phyloP scores from a whole-genome alignment of 192 early-diverging fungal species.

The Coemansia erecta region DNA sequence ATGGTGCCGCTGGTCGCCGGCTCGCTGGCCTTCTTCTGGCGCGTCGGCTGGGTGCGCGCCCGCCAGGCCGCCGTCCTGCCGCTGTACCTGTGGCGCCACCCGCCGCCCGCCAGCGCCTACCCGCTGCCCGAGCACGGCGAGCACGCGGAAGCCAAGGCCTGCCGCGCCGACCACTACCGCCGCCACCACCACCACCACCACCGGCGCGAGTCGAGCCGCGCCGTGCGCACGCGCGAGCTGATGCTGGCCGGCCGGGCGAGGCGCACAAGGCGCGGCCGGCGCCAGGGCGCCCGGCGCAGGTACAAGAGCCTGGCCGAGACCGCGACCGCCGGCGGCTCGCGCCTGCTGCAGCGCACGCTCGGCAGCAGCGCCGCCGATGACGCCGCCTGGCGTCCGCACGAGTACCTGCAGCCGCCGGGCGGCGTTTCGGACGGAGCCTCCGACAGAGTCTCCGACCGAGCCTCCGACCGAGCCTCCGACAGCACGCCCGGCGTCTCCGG shows the following conservation, averaged over 20 bases:
- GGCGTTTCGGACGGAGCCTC: no score
- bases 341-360: conserved; percentile 8
- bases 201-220: no score
- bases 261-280: neutral
- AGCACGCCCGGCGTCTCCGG: no score
- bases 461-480: no score
- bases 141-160: neutral
- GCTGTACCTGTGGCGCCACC: conserved; percentile 44
- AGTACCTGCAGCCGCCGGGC: no score
- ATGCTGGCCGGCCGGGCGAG: no score
- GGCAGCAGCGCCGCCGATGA: no score
- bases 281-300: conserved; percentile 11
- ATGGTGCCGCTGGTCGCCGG: conserved; percentile 35
- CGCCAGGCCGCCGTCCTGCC: conserved; percentile 43
- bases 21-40: conserved; percentile 46
- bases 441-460: no score
- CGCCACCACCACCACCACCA: no score
- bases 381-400: no score
- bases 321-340: conserved; percentile 36
- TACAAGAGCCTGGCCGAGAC: conserved; percentile 51
- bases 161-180: neutral
- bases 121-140: conserved; percentile 32
- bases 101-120: conserved; percentile 46
- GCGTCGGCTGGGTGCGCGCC: conserved; percentile 37
- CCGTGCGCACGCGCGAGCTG: no score